Percentiles rank a stretch among this genome's conserved stretches.
Evolutionary conservation across 2,329 filamentous ascomycete species (phyloP).

Genomic region (Aspergillus glaucus): DNA sequence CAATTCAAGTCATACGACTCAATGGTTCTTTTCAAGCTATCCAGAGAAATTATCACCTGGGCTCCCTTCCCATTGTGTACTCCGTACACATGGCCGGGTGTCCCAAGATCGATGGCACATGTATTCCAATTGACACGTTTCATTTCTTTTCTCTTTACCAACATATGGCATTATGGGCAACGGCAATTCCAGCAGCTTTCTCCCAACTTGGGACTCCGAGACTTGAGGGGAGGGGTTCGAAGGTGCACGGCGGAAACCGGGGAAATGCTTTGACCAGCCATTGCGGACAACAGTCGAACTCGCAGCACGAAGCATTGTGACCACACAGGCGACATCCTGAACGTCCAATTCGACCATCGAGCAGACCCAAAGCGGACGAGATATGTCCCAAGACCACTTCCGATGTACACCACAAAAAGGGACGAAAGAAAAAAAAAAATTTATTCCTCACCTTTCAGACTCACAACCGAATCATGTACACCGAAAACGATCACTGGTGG

Average conservation of each 20-base stretch:
- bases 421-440: constrained; percentile 5
- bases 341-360: not conserved
- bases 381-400: not conserved
- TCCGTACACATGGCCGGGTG: no score
- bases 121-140: no score
- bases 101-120: no score
- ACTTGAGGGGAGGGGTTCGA: not conserved
- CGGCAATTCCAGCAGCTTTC: not conserved
- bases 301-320: not conserved
- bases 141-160: no score
- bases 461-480: constrained; percentile 22
- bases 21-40: no score
- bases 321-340: not conserved
- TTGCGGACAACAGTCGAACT: constrained; percentile 7
- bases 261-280: constrained; percentile 3
- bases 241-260: not conserved
- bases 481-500: constrained; percentile 10
- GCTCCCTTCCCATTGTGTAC: no score
- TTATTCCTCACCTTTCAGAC: constrained; percentile 17
- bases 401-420: not conserved
- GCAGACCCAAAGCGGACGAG: not conserved
- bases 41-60: no score
- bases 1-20: not conserved
- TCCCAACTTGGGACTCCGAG: not conserved
- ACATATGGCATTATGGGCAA: not conserved